Percentiles rank a stretch among this genome's conserved stretches.
Evolutionary conservation across 2,329 filamentous ascomycete genomes (phyloP).

Genomic region (Venturiaceae sp.): DNA sequence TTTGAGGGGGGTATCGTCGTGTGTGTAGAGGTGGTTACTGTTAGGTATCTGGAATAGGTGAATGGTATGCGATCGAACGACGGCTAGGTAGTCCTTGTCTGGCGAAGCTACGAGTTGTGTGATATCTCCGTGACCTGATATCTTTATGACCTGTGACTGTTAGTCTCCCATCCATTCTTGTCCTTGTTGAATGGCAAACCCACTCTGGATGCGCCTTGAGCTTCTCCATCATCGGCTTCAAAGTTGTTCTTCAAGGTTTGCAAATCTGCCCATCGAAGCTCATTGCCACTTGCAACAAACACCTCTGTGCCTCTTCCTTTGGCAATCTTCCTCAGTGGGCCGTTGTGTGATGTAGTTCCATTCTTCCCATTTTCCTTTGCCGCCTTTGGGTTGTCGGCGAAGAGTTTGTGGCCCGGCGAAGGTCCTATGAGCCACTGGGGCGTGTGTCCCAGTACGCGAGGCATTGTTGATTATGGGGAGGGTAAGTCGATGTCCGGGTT

Average conservation of each 20-base stretch:
- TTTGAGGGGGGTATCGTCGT: slow-evolving; percentile 60
- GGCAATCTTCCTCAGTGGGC: slow-evolving; percentile 57
- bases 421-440: slow-evolving; percentile 78
- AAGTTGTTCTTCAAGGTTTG: slow-evolving; percentile 54
- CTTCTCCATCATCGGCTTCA: neutral
- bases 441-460: slow-evolving; percentile 75
- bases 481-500: neutral
- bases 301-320: slow-evolving; percentile 68
- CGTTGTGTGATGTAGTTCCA: slow-evolving; percentile 19
- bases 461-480: slow-evolving; percentile 49
- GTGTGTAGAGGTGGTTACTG: slow-evolving; percentile 53
- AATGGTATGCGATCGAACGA: slow-evolving; percentile 78
- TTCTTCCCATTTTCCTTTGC: slow-evolving; percentile 11
- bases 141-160: slow-evolving; percentile 55
- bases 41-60: slow-evolving; percentile 83
- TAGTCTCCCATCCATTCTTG: neutral
- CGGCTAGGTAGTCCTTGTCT: slow-evolving; percentile 69
- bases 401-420: slow-evolving; percentile 68
- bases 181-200: neutral
- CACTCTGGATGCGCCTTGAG: slow-evolving; percentile 1
- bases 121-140: slow-evolving; percentile 72
- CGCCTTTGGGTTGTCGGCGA: slow-evolving; percentile 30
- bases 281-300: slow-evolving; percentile 78
- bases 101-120: slow-evolving; percentile 79
- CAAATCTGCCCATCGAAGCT: slow-evolving; percentile 87